Conservation (phyloP, 805 yeast genomes). For the Wickerhamomyces canadensis region DNA sequence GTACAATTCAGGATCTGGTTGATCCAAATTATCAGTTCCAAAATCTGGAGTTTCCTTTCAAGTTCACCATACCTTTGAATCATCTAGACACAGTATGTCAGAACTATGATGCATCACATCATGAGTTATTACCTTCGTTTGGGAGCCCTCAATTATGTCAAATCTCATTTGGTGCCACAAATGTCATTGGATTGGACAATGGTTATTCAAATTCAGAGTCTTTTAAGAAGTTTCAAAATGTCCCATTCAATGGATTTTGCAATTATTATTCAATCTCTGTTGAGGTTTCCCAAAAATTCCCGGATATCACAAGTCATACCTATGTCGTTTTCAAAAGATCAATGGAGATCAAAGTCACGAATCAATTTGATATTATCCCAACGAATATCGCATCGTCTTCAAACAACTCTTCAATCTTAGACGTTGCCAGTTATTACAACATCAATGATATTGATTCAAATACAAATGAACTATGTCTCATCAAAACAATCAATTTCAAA, state of each 20-base stretch:
- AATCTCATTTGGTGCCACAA: slow-evolving; percentile 10
- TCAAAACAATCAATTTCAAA: slow-evolving; percentile 12
- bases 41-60: slow-evolving; percentile 12
- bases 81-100: slow-evolving; percentile 15
- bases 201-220: slow-evolving; percentile 1
- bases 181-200: slow-evolving; percentile 14
- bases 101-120: slow-evolving; percentile 6
- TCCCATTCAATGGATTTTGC: slow-evolving; percentile 6
- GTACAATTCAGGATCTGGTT: too few relatives aligned
- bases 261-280: slow-evolving; percentile 14
- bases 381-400: slow-evolving; percentile 7
- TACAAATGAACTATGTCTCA: slow-evolving; percentile 8
- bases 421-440: slow-evolving; percentile 9
- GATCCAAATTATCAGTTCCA: slow-evolving; percentile 8
- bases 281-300: slow-evolving; percentile 10
- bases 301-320: slow-evolving; percentile 6
- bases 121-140: slow-evolving; percentile 10
- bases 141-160: slow-evolving; percentile 17
- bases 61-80: slow-evolving; percentile 12
- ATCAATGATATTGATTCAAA: slow-evolving; percentile 7
- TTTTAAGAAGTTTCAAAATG: slow-evolving; percentile 2
- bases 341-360: slow-evolving; percentile 13
- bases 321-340: slow-evolving; percentile 16
- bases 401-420: too few relatives aligned
- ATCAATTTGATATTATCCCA: slow-evolving; percentile 3